These are phyloP conservation scores for Colletotrichum sp. DNA, from an alignment of 2,329 filamentous ascomycete species.

Conservation along the genomic window DNA sequence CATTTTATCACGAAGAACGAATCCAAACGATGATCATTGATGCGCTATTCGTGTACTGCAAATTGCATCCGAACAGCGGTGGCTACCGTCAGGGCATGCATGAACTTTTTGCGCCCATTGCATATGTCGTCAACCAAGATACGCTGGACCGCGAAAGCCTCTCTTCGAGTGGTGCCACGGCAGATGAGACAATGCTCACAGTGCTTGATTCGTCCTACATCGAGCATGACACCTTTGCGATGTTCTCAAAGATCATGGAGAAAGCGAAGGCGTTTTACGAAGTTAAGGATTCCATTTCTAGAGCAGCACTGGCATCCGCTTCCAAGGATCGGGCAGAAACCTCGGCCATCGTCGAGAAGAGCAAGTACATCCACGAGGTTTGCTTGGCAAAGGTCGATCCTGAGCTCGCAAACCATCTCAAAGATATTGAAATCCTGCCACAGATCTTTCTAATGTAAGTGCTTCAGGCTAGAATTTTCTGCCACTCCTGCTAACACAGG, in stretches of 20 bases:
- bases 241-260: constrained; percentile 90
- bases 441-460: constrained; percentile 93
- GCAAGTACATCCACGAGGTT: constrained; percentile 84
- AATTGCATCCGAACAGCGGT: constrained; percentile 83
- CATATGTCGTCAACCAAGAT: constrained; percentile 85
- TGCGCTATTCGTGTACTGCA: constrained; percentile 93
- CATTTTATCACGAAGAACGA: constrained; percentile 81
- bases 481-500: not conserved
- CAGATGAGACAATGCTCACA: constrained; percentile 62
- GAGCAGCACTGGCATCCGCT: constrained; percentile 20
- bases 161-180: constrained; percentile 33
- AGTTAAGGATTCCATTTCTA: constrained; percentile 51
- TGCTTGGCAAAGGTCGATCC: constrained; percentile 80
- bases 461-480: not conserved
- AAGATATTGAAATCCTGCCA: constrained; percentile 85
- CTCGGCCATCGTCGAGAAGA: constrained; percentile 83
- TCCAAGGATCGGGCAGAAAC: constrained; percentile 32
- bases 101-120: constrained; percentile 86
- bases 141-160: constrained; percentile 62
- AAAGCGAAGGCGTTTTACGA: constrained; percentile 88
- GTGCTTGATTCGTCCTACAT: constrained; percentile 76
- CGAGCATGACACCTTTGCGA: constrained; percentile 87
- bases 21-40: constrained; percentile 86
- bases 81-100: constrained; percentile 99
- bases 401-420: constrained; percentile 81